phyloP scores from a whole-genome alignment of 257 asterid species.

The Sherardia arvensis region DNA sequence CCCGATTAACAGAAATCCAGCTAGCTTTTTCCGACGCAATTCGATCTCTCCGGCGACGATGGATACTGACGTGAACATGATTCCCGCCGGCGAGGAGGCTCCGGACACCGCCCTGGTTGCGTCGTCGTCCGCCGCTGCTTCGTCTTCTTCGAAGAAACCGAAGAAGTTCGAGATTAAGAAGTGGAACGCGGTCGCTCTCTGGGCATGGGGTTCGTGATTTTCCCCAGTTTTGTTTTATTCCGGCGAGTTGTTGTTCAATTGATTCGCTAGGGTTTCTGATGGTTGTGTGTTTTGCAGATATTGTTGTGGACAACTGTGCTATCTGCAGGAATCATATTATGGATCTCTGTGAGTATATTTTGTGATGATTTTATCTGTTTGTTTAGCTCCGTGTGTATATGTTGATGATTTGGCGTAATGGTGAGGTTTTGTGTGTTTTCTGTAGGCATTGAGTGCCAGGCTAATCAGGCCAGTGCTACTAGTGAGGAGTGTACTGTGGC shows the following conservation, averaged over 20 bases:
- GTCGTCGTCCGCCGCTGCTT: slow-evolving; percentile 32
- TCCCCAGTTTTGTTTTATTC: slow-evolving; percentile 4
- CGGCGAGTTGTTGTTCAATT: neutral
- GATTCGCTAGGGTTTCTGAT: neutral
- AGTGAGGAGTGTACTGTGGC: slow-evolving; percentile 98
- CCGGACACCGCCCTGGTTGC: slow-evolving; percentile 44
- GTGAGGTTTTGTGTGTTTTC: neutral
- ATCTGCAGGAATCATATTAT: slow-evolving; percentile 94
- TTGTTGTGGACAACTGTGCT: slow-evolving; percentile 92
- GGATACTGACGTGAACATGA: slow-evolving; percentile 60
- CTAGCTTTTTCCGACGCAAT: neutral
- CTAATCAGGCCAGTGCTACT: slow-evolving; percentile 96
- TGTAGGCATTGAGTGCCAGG: slow-evolving; percentile 92
- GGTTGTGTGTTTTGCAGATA: slow-evolving; percentile 44
- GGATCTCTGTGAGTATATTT: slow-evolving; percentile 74
- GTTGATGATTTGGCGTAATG: neutral
- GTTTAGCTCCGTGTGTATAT: too few species aligned
- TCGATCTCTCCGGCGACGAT: neutral
- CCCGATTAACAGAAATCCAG: neutral
- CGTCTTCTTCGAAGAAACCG: slow-evolving; percentile 41
- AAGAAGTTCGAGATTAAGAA: slow-evolving; percentile 80
- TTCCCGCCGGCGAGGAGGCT: slow-evolving; percentile 63
- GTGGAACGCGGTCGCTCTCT: slow-evolving; percentile 87
- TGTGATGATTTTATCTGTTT: neutral
- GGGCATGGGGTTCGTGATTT: slow-evolving; percentile 82